A percentile compares a stretch with the other conserved stretches of the same genome.
Conservation (phyloP, 345 rosid genomes). For the Bruguiera gymnorhiza region DNA sequence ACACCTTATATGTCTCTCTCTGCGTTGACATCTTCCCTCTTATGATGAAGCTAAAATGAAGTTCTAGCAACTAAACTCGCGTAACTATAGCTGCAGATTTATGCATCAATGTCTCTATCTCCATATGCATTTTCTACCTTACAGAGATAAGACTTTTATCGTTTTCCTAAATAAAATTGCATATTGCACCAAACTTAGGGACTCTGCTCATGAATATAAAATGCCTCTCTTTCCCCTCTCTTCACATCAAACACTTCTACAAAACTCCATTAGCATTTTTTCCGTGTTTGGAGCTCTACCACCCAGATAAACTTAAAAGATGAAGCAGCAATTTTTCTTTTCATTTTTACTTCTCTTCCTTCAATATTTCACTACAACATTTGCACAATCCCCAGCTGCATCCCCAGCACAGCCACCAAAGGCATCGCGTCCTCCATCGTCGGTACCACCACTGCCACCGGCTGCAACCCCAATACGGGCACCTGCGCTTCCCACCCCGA, state of each 20-base stretch:
- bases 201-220: constrained; percentile 7
- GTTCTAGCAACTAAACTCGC: neutral
- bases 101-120: no score
- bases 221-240: constrained; percentile 6
- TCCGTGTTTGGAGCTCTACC: neutral
- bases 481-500: constrained; percentile 16
- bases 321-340: neutral
- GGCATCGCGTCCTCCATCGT: neutral
- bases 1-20: constrained; percentile 3
- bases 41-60: neutral
- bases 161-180: neutral
- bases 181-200: constrained; percentile 17
- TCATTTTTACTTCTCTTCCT: constrained; percentile 9
- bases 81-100: constrained; percentile 9
- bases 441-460: constrained; percentile 2
- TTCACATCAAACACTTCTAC: constrained; percentile 8
- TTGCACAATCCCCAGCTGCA: constrained; percentile 20
- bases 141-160: no score
- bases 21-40: constrained; percentile 5
- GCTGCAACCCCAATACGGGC: neutral
- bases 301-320: neutral
- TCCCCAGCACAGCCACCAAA: neutral
- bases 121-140: no score
- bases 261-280: neutral
- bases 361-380: constrained; percentile 8